phyloP scores from a whole-genome alignment of 805 yeast genomes.

The Yarrowia osloensis region DNA sequence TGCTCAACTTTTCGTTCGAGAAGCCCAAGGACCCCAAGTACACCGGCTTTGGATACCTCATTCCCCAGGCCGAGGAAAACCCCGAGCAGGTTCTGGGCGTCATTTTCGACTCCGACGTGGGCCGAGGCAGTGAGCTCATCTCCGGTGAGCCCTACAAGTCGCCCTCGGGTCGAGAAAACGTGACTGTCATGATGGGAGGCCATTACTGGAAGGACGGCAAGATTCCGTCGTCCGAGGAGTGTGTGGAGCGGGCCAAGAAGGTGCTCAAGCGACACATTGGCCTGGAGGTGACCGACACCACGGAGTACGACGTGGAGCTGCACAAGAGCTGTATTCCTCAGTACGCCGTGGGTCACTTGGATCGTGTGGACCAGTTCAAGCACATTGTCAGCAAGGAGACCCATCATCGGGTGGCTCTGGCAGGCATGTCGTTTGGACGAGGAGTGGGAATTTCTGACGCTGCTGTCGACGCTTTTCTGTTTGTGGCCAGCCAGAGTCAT shows the following conservation, averaged over 20 bases:
- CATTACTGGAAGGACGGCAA: slow-evolving; percentile 51
- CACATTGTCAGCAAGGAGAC: slow-evolving; percentile 44
- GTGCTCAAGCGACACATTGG: slow-evolving; percentile 48
- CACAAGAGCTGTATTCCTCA: slow-evolving; percentile 75
- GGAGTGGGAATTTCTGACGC: slow-evolving; percentile 93
- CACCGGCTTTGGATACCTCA: slow-evolving; percentile 85
- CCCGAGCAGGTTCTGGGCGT: slow-evolving; percentile 73
- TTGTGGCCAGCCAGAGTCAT: slow-evolving; percentile 50
- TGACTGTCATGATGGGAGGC: slow-evolving; percentile 93
- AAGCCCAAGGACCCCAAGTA: slow-evolving; percentile 40
- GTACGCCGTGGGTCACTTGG: slow-evolving; percentile 68
- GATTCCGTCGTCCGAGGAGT: slow-evolving; percentile 38
- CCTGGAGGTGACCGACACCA: slow-evolving; percentile 40
- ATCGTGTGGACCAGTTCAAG: slow-evolving; percentile 45
- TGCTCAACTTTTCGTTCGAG: slow-evolving; percentile 57
- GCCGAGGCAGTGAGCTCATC: slow-evolving; percentile 51
- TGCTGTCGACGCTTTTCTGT: slow-evolving; percentile 61
- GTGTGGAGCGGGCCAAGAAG: slow-evolving; percentile 42
- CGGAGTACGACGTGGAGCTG: slow-evolving; percentile 45
- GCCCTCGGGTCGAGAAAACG: slow-evolving; percentile 54
- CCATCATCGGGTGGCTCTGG: slow-evolving; percentile 53
- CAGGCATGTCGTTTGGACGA: slow-evolving; percentile 78
- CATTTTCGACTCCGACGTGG: slow-evolving; percentile 86
- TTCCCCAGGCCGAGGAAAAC: slow-evolving; percentile 61
- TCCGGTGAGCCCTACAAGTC: slow-evolving; percentile 30